phyloP scores from a whole-genome alignment of 768 basidiomycete species.

The Serendipita sp. region DNA sequence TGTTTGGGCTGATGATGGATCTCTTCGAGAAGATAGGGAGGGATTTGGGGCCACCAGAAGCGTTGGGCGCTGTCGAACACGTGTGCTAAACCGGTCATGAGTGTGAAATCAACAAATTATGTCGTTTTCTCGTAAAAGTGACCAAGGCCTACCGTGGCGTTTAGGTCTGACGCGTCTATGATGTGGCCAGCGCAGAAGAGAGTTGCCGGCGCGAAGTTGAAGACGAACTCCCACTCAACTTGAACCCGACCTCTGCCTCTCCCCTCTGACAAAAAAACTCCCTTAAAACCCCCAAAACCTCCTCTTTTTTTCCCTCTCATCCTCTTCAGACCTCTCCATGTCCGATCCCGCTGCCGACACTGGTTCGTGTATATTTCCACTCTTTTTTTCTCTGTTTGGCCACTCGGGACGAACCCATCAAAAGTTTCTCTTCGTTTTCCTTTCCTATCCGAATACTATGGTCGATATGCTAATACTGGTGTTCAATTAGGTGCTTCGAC shows the following conservation, averaged over 20 bases:
- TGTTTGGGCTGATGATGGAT: constrained; percentile 83
- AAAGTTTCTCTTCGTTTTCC: neutral
- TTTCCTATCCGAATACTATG: neutral
- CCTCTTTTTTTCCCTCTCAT: constrained; percentile 5
- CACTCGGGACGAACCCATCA: neutral
- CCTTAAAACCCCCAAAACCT: neutral
- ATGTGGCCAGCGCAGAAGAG: neutral
- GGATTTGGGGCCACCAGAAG: constrained; percentile 59
- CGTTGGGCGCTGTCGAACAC: constrained; percentile 44
- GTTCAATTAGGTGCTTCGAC: neutral
- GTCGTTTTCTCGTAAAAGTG: too few species aligned
- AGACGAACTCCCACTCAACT: neutral
- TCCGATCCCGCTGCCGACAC: constrained; percentile 3
- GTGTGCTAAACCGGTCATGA: constrained; percentile 39
- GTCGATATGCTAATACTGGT: neutral
- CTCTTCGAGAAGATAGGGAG: constrained; percentile 78
- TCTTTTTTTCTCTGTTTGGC: neutral
- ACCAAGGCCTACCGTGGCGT: too few species aligned
- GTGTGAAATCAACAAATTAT: too few species aligned
- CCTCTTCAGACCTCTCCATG: neutral
- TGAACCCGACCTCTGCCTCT: neutral
- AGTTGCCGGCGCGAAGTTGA: too few species aligned
- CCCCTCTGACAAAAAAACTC: neutral
- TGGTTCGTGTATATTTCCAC: neutral
- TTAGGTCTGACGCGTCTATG: neutral